Conservation (phyloP, 495 filamentous ascomycete genomes). For the Halenospora varia region DNA sequence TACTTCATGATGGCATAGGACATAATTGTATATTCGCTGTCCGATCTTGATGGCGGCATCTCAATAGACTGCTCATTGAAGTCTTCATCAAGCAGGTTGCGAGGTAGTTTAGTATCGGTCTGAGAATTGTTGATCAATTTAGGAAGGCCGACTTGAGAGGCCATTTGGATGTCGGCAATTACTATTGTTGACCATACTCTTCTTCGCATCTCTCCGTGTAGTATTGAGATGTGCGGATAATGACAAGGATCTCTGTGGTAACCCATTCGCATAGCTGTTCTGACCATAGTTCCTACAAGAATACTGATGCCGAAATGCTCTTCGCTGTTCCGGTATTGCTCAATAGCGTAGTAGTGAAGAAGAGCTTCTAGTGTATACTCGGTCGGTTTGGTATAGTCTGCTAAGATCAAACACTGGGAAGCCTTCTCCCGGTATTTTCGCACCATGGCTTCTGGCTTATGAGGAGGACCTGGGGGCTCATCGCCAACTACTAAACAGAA, state of each 20-base stretch:
- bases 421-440: constrained; percentile 2
- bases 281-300: neutral
- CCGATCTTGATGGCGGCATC: neutral
- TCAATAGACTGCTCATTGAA: neutral
- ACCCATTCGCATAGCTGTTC: neutral
- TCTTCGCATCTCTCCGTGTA: constrained; percentile 32
- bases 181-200: constrained; percentile 25
- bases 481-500: neutral
- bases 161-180: neutral
- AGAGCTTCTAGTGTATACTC: constrained; percentile 10
- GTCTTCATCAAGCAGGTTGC: neutral
- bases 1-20: neutral
- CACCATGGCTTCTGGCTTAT: neutral
- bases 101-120: neutral
- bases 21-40: neutral
- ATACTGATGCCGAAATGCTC: neutral
- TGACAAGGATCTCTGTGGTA: constrained; percentile 15
- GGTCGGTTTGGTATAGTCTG: constrained; percentile 6
- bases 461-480: neutral
- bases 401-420: constrained; percentile 13
- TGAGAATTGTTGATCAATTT: neutral
- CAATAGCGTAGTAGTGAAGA: neutral
- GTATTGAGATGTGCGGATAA: constrained; percentile 20
- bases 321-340: neutral
- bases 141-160: neutral